phyloP scores from a whole-genome alignment of 352 stramenopile species.

The Pseudoperonospora humuli region DNA sequence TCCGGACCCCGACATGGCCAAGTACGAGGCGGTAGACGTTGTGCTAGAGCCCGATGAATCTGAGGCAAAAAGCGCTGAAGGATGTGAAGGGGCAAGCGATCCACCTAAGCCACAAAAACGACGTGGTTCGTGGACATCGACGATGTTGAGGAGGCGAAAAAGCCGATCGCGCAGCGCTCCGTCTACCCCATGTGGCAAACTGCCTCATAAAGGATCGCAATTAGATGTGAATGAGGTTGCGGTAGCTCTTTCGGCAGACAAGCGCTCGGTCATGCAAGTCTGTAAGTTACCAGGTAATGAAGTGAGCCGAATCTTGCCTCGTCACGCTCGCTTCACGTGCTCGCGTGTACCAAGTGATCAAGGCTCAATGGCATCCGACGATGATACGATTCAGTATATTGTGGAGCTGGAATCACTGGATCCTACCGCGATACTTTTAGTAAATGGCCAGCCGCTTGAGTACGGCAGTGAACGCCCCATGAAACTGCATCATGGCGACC shows the following conservation, averaged over 20 bases:
- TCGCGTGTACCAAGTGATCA: conserved; percentile 5
- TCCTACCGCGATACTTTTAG: conserved; percentile 22
- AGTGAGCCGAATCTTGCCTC: conserved; percentile 16
- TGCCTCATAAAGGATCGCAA: conserved; percentile 2
- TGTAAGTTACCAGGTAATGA: conserved; percentile 20
- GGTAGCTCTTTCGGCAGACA: conserved; percentile 13
- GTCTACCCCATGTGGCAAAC: conserved; percentile 8
- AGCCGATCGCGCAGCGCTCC: conserved; percentile 19
- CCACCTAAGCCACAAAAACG: conserved; percentile 20
- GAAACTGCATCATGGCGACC: conserved; percentile 41
- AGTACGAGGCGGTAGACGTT: conserved; percentile 10
- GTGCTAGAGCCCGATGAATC: conserved; percentile 1
- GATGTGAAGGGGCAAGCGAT: background rate
- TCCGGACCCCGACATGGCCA: too few relatives aligned
- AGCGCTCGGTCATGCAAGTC: conserved; percentile 24
- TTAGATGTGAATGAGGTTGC: conserved; percentile 5
- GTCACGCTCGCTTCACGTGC: conserved; percentile 28
- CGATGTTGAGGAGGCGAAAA: conserved; percentile 24
- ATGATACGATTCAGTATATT: conserved; percentile 12
- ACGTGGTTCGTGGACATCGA: conserved; percentile 33
- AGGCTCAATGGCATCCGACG: background rate
- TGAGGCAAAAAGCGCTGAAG: conserved; percentile 6
- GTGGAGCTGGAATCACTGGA: conserved; percentile 34
- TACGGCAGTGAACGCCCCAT: conserved; percentile 3
- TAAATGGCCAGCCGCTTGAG: conserved; percentile 31